phyloP scores from a whole-genome alignment of 768 basidiomycete genomes.

The Dictyophora rubrovolvata region DNA sequence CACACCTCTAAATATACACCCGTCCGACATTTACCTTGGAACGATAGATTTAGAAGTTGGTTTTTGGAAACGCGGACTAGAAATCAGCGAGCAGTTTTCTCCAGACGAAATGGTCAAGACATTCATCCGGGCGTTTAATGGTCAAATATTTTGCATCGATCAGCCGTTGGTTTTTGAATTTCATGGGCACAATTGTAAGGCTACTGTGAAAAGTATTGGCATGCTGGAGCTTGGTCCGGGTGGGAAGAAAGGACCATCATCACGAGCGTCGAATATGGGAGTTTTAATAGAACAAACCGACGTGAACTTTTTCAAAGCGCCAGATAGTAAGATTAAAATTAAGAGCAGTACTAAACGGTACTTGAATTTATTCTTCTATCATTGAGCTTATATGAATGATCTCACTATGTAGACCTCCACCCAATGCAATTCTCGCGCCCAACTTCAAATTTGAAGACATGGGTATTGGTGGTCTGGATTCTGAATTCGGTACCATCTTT shows the following conservation, averaged over 20 bases:
- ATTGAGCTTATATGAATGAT: conserved; percentile 10
- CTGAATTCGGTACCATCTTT: conserved; percentile 93
- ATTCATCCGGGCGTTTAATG: conserved; percentile 67
- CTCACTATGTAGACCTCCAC: conserved; percentile 50
- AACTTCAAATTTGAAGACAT: conserved; percentile 99
- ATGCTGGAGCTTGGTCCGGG: conserved; percentile 53
- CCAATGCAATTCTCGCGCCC: conserved; percentile 91
- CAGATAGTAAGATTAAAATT: conserved; percentile 73
- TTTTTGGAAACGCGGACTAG: conserved; percentile 43
- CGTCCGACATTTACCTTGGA: conserved; percentile 45
- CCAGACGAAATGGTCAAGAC: conserved; percentile 75
- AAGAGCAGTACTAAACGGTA: conserved; percentile 89
- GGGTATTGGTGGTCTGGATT: conserved; percentile 97
- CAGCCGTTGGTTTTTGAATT: conserved; percentile 79
- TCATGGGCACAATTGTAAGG: conserved; percentile 75
- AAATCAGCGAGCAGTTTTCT: conserved; percentile 63
- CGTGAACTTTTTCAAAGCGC: conserved; percentile 77
- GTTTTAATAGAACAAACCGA: conserved; percentile 90
- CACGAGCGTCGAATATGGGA: conserved; percentile 34
- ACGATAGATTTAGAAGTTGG: conserved; percentile 74
- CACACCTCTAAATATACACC: conserved; percentile 36
- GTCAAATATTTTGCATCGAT: conserved; percentile 57
- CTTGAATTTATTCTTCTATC: conserved; percentile 3
- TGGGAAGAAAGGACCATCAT: conserved; percentile 28
- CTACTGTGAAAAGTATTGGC: conserved; percentile 48